Conservation (phyloP, 257 asterid species). For the Coffea eugenioides region DNA sequence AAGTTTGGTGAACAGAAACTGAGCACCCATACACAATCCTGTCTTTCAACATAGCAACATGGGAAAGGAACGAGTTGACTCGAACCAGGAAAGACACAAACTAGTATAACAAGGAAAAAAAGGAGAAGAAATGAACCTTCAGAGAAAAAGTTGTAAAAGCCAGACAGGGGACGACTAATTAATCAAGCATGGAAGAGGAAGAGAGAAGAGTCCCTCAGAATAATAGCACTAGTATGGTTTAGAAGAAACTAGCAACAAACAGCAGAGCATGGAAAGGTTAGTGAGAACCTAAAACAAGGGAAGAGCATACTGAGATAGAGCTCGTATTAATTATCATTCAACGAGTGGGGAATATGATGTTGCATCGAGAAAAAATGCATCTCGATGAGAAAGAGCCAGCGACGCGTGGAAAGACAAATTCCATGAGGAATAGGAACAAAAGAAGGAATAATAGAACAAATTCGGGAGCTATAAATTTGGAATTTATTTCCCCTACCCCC, state of each 20-base stretch:
- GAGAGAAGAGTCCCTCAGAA: background rate
- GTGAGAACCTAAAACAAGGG: background rate
- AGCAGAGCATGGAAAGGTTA: background rate
- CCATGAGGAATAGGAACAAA: background rate
- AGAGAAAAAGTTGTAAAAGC: background rate
- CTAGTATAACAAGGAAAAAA: background rate
- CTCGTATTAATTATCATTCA: background rate
- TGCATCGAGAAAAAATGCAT: background rate
- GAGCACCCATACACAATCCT: background rate
- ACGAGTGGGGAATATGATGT: background rate
- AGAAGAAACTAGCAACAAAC: background rate
- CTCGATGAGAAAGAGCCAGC: background rate
- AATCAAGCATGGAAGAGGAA: background rate
- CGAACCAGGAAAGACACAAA: background rate
- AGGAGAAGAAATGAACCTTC: background rate
- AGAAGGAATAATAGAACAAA: background rate
- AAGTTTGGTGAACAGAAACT: background rate
- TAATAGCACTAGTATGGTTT: background rate
- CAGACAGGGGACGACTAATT: background rate
- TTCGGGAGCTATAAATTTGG: background rate
- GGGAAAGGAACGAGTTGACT: background rate
- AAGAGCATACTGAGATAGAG: background rate
- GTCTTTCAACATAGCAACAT: background rate
- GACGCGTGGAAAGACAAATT: conserved; percentile 7
- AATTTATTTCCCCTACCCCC: too few species aligned